Conservation (phyloP, 768 basidiomycete genomes). For the Suillus luteus region DNA sequence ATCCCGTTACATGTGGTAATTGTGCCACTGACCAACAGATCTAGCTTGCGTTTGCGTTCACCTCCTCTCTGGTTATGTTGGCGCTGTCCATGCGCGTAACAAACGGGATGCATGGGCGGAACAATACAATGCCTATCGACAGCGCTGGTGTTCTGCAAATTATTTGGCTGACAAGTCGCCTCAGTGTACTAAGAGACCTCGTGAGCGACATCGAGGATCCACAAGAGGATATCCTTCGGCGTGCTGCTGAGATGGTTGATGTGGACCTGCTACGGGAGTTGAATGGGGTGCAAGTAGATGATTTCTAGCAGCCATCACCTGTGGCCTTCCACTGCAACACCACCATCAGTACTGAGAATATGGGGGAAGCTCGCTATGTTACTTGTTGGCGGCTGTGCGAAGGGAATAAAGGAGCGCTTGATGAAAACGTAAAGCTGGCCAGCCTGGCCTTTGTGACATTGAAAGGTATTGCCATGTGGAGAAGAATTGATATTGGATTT, state of each 20-base stretch:
- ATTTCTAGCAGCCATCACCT: neutral
- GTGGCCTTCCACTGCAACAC: neutral
- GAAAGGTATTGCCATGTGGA: neutral
- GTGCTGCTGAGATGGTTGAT: constrained; percentile 17
- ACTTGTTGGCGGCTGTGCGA: neutral
- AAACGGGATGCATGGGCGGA: neutral
- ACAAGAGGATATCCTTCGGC: constrained; percentile 3
- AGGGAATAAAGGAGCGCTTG: neutral
- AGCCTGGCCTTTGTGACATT: constrained; percentile 1
- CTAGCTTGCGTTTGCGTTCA: constrained; percentile 12
- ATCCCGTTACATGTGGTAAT: neutral
- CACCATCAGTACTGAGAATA: neutral
- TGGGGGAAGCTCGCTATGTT: neutral
- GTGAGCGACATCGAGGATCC: constrained; percentile 9
- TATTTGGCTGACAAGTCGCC: constrained; percentile 16
- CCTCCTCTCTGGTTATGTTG: constrained; percentile 13
- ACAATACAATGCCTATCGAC: neutral
- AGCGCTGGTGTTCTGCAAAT: constrained; percentile 18
- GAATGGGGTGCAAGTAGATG: neutral
- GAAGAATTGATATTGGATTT: neutral
- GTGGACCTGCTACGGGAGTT: constrained; percentile 3
- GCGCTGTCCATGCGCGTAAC: constrained; percentile 5
- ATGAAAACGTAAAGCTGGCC: neutral
- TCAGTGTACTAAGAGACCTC: constrained; percentile 4
- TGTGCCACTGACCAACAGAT: neutral